Percentiles rank a stretch among this genome's conserved stretches.
Evolutionary conservation across 164 flowering plant genomes (phyloP).

Genomic region (Euptelea pleiosperma): DNA sequence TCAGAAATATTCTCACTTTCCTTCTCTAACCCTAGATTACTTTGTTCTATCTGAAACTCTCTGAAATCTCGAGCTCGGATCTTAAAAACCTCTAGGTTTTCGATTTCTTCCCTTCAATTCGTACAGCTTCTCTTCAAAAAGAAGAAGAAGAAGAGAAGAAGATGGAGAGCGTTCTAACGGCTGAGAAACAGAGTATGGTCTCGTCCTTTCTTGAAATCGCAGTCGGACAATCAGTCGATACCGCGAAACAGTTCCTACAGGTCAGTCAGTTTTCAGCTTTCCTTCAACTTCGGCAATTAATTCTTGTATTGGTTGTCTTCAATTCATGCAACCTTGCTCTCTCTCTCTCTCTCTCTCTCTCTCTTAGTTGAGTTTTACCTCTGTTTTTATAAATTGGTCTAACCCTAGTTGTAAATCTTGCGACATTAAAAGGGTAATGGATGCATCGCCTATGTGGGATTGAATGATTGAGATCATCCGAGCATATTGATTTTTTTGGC

Average conservation of each 20-base stretch:
- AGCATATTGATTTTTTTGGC: no score
- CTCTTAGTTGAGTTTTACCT: neutral
- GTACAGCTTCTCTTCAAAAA: no score
- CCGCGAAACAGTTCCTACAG: slow-evolving; percentile 87
- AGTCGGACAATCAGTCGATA: slow-evolving; percentile 75
- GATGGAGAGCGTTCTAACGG: slow-evolving; percentile 52
- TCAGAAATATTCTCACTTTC: no score
- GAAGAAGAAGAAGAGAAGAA: no score
- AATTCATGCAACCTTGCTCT: no score
- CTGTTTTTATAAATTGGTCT: no score
- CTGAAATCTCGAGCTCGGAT: neutral
- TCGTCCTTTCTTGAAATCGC: slow-evolving; percentile 89
- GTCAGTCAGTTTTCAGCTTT: slow-evolving; percentile 27
- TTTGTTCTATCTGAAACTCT: neutral
- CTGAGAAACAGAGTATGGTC: slow-evolving; percentile 70
- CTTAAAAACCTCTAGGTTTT: no score
- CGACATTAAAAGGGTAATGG: no score
- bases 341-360: no score
- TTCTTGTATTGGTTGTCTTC: neutral
- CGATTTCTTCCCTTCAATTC: neutral
- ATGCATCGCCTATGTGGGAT: no score
- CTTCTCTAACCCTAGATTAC: neutral
- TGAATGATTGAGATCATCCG: no score
- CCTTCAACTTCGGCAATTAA: neutral
- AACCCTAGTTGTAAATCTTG: no score